These are phyloP conservation scores for Diaporthe humulicola DNA, from an alignment of 2,329 filamentous ascomycete genomes.

Conservation along the genomic window DNA sequence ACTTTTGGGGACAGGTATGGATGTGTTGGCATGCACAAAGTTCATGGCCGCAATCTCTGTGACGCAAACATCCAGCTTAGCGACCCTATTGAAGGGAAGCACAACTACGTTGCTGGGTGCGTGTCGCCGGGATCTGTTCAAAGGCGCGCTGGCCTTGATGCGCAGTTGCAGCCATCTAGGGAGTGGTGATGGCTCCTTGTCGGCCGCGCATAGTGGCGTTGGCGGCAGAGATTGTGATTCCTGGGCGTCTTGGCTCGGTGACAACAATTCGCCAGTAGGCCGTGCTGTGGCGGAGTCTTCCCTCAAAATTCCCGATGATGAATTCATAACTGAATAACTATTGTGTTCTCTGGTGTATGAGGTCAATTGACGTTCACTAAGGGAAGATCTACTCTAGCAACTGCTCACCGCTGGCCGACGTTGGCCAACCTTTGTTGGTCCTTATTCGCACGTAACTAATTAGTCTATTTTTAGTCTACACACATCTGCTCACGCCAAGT, in stretches of 20 bases:
- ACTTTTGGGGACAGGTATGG: constrained; percentile 50
- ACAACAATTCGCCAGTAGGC: neutral
- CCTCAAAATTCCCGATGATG: neutral
- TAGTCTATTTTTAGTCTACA: neutral
- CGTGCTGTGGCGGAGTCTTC: neutral
- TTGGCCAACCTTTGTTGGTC: neutral
- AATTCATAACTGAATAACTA: neutral
- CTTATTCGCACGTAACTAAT: neutral
- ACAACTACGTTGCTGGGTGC: constrained; percentile 4
- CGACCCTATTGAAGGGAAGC: constrained; percentile 31
- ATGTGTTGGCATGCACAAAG: constrained; percentile 50
- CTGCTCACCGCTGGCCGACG: neutral
- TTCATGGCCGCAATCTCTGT: constrained; percentile 52
- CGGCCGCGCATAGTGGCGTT: neutral
- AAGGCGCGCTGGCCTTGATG: neutral
- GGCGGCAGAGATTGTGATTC: neutral
- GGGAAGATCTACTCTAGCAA: neutral
- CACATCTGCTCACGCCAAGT: neutral
- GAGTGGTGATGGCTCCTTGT: neutral
- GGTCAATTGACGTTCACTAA: neutral
- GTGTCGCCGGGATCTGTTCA: neutral
- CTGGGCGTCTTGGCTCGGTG: neutral
- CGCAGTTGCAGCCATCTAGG: neutral
- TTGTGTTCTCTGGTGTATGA: neutral
- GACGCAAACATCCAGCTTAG: constrained; percentile 19